These are phyloP conservation scores for Cutaneotrichosporon mucoides DNA, from an alignment of 1,284 basidiomycete species.

Conservation along the genomic window DNA sequence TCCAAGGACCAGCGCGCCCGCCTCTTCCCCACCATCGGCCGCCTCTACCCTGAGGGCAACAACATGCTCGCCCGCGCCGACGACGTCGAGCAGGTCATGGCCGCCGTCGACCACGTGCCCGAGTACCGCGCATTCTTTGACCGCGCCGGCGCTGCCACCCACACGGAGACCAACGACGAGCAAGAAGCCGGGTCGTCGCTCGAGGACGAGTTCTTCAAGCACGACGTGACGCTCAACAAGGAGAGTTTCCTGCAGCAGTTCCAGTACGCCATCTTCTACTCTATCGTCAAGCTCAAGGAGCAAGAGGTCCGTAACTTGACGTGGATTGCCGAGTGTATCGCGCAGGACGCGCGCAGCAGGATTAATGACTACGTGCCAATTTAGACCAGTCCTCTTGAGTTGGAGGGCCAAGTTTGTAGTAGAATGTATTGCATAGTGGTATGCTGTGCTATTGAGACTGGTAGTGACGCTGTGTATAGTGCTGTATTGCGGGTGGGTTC, in stretches of 20 bases:
- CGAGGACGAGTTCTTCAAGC: constrained; percentile 93
- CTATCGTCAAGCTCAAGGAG: constrained; percentile 95
- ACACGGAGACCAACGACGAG: constrained; percentile 16
- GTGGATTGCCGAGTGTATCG: constrained; percentile 97
- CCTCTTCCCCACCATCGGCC: constrained; percentile 89
- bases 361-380: constrained; percentile 90
- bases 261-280: constrained; percentile 88
- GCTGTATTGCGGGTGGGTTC: too few species aligned
- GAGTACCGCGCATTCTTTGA: constrained; percentile 93
- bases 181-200: constrained; percentile 53
- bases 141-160: constrained; percentile 47
- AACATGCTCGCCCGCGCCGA: constrained; percentile 90
- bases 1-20: constrained; percentile 94
- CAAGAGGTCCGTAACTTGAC: constrained; percentile 97
- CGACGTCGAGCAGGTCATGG: constrained; percentile 89
- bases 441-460: too few species aligned
- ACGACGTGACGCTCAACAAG: constrained; percentile 92
- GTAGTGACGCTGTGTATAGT: too few species aligned
- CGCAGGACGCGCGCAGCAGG: constrained; percentile 81
- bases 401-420: constrained; percentile 2
- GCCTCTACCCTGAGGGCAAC: constrained; percentile 93
- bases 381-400: constrained; percentile 36
- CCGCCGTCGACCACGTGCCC: constrained; percentile 77
- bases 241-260: constrained; percentile 91
- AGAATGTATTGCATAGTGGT: constrained; percentile 3